These are phyloP conservation scores for Phaeoacremonium minimum DNA, from an alignment of 2,329 filamentous ascomycete species.

Conservation along the genomic window DNA sequence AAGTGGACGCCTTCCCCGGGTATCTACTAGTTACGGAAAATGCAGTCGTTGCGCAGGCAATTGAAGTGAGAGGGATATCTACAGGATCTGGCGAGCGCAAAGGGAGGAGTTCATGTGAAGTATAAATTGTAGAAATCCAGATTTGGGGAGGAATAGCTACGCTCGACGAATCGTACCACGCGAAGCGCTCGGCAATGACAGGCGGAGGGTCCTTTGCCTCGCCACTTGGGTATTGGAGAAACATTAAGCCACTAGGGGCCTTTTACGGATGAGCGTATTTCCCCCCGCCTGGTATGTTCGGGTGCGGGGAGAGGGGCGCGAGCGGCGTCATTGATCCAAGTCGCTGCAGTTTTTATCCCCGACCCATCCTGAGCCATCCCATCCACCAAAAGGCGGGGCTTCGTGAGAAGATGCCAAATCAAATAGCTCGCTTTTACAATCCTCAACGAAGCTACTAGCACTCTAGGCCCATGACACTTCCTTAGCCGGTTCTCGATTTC, in stretches of 20 bases:
- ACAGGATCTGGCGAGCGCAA: background rate
- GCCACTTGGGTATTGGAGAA: background rate
- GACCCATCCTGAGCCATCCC: background rate
- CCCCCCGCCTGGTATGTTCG: background rate
- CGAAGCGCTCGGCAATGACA: background rate
- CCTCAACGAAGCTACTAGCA: background rate
- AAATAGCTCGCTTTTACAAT: background rate
- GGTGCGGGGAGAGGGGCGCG: background rate
- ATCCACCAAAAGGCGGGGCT: background rate
- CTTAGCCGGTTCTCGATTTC: no score
- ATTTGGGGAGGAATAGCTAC: background rate
- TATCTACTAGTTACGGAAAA: no score
- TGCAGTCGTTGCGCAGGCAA: background rate
- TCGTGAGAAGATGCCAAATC: background rate
- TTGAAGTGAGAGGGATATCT: background rate
- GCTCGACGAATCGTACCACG: background rate
- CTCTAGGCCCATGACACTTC: no score
- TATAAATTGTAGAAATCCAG: background rate
- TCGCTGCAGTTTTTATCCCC: no score
- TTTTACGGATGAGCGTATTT: background rate
- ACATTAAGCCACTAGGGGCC: background rate
- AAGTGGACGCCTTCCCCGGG: background rate
- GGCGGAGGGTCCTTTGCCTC: background rate
- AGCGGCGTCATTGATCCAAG: background rate
- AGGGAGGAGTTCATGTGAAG: background rate